phyloP scores from a whole-genome alignment of 306 rosid species.

The Prunus mongolica region DNA sequence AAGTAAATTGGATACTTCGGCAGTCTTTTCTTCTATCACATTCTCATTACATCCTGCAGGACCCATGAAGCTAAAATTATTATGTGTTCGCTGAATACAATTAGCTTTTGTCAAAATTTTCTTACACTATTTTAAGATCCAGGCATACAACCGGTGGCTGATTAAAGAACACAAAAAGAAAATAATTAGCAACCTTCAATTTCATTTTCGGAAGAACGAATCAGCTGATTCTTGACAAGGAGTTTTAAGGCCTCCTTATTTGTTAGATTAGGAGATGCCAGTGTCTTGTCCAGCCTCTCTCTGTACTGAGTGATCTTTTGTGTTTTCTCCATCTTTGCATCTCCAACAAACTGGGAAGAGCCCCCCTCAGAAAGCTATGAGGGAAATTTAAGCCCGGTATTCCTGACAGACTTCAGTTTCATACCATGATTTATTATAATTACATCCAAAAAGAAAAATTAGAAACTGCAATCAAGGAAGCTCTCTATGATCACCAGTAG shows the following conservation, averaged over 20 bases:
- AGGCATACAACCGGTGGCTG: not conserved
- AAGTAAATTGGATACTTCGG: slow-evolving; percentile 63
- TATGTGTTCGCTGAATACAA: not conserved
- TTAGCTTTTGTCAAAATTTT: not conserved
- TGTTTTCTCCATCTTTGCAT: slow-evolving; percentile 58
- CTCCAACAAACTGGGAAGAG: slow-evolving; percentile 20
- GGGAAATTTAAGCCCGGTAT: slow-evolving; percentile 6
- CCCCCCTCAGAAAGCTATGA: slow-evolving; percentile 21
- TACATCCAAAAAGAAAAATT: not conserved
- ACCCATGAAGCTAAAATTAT: slow-evolving; percentile 18
- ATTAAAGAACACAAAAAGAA: slow-evolving; percentile 15
- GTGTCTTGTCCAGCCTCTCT: slow-evolving; percentile 71
- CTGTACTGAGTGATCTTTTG: slow-evolving; percentile 62
- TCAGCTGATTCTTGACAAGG: slow-evolving; percentile 65
- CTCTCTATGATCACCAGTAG: not conserved
- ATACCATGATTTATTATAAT: slow-evolving; percentile 19
- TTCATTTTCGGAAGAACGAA: slow-evolving; percentile 37
- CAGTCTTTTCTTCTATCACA: slow-evolving; percentile 48
- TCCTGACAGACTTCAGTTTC: slow-evolving; percentile 8
- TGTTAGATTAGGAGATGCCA: slow-evolving; percentile 63
- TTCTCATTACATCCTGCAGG: slow-evolving; percentile 48
- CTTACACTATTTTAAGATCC: not conserved
- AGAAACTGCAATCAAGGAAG: not conserved
- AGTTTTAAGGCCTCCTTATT: slow-evolving; percentile 41
- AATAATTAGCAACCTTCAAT: slow-evolving; percentile 43